Conservation (phyloP, 2,329 filamentous ascomycete genomes). For the Magnaporthiopsis incrustans region DNA sequence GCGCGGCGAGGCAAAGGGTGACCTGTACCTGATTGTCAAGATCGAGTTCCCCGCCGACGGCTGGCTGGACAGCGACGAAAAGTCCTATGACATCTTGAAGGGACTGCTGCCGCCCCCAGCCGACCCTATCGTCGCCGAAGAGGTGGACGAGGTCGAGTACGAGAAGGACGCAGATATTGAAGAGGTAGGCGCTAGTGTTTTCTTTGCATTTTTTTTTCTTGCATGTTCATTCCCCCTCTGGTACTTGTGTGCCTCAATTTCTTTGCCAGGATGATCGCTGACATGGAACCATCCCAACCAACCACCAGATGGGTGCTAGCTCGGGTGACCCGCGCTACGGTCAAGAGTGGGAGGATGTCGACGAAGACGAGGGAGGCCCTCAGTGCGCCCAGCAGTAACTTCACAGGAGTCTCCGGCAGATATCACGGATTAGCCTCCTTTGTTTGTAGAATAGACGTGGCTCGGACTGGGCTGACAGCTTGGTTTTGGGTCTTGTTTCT, state of each 20-base stretch:
- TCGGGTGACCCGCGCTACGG: constrained; percentile 60
- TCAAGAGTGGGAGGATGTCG: constrained; percentile 63
- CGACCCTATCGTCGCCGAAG: constrained; percentile 57
- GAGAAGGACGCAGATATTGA: constrained; percentile 79
- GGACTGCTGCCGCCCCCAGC: constrained; percentile 65
- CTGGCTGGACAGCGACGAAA: constrained; percentile 66
- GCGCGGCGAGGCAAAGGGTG: constrained; percentile 72
- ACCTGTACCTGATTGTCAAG: constrained; percentile 79
- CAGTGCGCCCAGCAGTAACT: constrained; percentile 68
- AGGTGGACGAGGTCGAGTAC: constrained; percentile 81
- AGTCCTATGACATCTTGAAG: constrained; percentile 59
- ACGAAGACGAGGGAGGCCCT: constrained; percentile 55
- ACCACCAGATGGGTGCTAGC: constrained; percentile 57
- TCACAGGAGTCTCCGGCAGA: background rate
- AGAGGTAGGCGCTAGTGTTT: constrained; percentile 40
- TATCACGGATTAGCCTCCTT: too few species aligned
- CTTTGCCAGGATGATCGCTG: background rate
- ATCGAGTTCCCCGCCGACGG: constrained; percentile 83
- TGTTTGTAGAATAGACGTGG: too few species aligned
- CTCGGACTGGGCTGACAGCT: too few species aligned
- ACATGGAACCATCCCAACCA: background rate
- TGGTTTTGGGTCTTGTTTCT: too few species aligned
- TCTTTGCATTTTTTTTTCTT: too few species aligned
- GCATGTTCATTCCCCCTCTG: constrained; percentile 9
- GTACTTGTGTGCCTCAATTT: background rate